These are phyloP conservation scores for Curvularia sp. DNA, from an alignment of 2,329 filamentous ascomycete genomes.

Conservation along the genomic window DNA sequence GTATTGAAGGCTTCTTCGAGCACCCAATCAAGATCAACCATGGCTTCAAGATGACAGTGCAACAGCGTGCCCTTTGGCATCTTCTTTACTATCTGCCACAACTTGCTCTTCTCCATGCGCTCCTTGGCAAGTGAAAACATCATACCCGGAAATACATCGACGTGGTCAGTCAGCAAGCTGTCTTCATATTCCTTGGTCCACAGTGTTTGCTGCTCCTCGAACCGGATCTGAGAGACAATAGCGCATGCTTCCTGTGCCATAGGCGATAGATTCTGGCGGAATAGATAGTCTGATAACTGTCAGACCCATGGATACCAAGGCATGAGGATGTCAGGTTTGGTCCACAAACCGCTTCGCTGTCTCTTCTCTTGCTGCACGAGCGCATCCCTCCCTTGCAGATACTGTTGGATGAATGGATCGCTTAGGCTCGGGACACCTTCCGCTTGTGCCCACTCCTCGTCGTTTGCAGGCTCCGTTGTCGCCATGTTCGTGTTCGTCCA, in stretches of 20 bases:
- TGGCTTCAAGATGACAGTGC: conserved; percentile 89
- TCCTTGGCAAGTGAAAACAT: conserved; percentile 88
- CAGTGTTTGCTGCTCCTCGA: conserved; percentile 75
- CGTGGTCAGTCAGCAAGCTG: conserved; percentile 67
- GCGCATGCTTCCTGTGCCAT: conserved; percentile 78
- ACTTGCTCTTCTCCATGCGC: conserved; percentile 81
- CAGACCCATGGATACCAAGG: conserved; percentile 26
- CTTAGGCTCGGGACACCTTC: conserved; percentile 54
- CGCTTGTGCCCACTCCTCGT: conserved; percentile 51
- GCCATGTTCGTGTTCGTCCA: conserved; percentile 29
- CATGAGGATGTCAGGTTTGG: not conserved
- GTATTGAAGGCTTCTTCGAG: conserved; percentile 74
- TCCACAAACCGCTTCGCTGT: conserved; percentile 74
- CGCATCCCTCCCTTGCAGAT: conserved; percentile 75
- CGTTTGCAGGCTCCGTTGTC: conserved; percentile 29
- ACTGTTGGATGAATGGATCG: conserved; percentile 84
- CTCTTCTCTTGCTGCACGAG: conserved; percentile 83
- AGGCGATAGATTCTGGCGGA: conserved; percentile 77
- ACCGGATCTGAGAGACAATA: conserved; percentile 81
- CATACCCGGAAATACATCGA: conserved; percentile 83
- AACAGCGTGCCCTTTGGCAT: conserved; percentile 91
- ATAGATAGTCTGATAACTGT: conserved; percentile 66
- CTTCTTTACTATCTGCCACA: conserved; percentile 82
- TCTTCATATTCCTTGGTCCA: conserved; percentile 81
- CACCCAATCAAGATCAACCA: conserved; percentile 86